phyloP scores from a whole-genome alignment of 2,329 filamentous ascomycete species.

The Hypoxylon sp. region DNA sequence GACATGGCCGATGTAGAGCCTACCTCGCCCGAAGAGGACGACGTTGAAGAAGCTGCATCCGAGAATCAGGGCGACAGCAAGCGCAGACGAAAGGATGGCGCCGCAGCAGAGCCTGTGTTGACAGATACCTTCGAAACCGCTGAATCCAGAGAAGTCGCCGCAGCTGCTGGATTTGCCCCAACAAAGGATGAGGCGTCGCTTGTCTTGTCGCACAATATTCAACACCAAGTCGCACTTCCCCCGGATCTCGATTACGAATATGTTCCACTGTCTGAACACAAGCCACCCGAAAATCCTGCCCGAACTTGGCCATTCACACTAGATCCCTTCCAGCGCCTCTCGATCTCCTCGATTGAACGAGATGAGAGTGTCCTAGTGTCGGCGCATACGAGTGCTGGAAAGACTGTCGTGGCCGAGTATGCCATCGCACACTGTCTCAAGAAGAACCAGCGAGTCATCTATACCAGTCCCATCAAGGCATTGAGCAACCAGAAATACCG shows the following conservation, averaged over 20 bases:
- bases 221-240: conserved; percentile 95
- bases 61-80: conserved; percentile 70
- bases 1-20: conserved; percentile 54
- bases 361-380: conserved; percentile 97
- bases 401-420: conserved; percentile 98
- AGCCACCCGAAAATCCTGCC: conserved; percentile 88
- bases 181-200: conserved; percentile 76
- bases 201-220: conserved; percentile 95
- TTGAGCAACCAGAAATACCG: conserved; percentile 98
- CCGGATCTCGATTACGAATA: conserved; percentile 96
- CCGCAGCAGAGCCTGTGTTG: conserved; percentile 83
- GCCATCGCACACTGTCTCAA: conserved; percentile 97
- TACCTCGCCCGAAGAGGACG: conserved; percentile 57
- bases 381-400: conserved; percentile 96
- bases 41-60: conserved; percentile 55
- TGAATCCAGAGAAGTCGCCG: conserved; percentile 90
- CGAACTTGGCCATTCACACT: conserved; percentile 89
- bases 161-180: conserved; percentile 77
- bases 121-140: conserved; percentile 96
- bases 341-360: conserved; percentile 93
- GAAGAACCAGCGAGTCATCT: conserved; percentile 98
- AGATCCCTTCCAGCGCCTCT: conserved; percentile 96
- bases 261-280: conserved; percentile 94
- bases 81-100: conserved; percentile 74
- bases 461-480: conserved; percentile 99